Evolutionary conservation across 768 basidiomycete genomes (phyloP).

Genomic region (Suillus bovinus): DNA sequence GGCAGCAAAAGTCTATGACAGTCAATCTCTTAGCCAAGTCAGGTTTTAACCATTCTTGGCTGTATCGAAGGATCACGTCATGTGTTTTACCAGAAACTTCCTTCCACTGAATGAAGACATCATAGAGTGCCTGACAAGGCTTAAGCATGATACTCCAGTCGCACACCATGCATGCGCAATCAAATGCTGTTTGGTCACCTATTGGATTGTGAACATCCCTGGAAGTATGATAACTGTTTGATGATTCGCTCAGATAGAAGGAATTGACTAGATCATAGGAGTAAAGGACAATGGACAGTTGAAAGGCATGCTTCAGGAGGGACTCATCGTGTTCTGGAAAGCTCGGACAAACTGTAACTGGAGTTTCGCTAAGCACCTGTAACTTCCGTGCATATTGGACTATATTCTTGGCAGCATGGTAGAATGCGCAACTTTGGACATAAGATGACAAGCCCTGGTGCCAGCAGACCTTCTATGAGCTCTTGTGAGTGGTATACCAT

Average conservation of each 20-base stretch:
- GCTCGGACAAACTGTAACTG: constrained; percentile 6
- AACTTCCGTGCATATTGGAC: constrained; percentile 7
- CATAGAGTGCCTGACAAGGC: neutral
- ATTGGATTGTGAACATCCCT: constrained; percentile 9
- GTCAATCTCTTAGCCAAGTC: constrained; percentile 24
- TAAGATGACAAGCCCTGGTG: constrained; percentile 14
- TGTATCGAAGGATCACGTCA: constrained; percentile 12
- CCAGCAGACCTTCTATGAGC: constrained; percentile 39
- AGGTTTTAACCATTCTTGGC: constrained; percentile 23
- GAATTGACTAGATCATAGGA: constrained; percentile 7
- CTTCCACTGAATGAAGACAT: constrained; percentile 1
- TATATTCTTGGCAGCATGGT: constrained; percentile 13
- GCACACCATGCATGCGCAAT: constrained; percentile 7
- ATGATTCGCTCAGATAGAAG: neutral
- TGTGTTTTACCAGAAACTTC: neutral
- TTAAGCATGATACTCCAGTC: constrained; percentile 1
- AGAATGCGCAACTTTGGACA: constrained; percentile 32
- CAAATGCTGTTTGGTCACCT: constrained; percentile 15
- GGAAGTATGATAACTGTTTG: neutral
- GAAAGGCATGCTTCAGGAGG: constrained; percentile 17
- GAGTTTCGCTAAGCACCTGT: constrained; percentile 5
- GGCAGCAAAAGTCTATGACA: constrained; percentile 23
- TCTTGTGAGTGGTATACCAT: constrained; percentile 37
- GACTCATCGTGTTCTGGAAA: constrained; percentile 14
- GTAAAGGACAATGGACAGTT: constrained; percentile 17